Conservation (phyloP, 169 alveolate genomes). For the Cryptosporidium sp. region DNA sequence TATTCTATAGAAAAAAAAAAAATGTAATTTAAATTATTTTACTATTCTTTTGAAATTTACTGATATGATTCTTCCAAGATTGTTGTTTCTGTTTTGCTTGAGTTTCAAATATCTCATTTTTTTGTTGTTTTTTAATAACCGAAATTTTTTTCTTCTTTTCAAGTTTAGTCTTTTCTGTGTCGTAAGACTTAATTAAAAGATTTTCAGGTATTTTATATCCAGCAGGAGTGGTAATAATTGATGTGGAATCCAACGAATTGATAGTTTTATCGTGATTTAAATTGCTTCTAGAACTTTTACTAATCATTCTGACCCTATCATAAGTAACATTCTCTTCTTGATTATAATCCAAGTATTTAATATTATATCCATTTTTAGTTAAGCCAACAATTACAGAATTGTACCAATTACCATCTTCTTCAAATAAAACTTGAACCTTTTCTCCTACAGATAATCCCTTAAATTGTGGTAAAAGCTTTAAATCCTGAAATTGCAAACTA, state of each 20-base stretch:
- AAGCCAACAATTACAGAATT: constrained; percentile 11
- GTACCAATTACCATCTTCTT: constrained; percentile 66
- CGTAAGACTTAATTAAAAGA: constrained; percentile 24
- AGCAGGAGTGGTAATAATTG: constrained; percentile 54
- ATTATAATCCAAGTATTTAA: constrained; percentile 46
- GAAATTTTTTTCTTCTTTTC: constrained; percentile 54
- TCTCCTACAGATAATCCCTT: constrained; percentile 32
- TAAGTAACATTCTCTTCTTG: constrained; percentile 33
- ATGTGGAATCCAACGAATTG: not conserved
- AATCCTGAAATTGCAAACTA: not conserved
- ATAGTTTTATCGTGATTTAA: not conserved
- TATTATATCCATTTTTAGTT: constrained; percentile 20
- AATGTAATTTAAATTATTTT: not conserved
- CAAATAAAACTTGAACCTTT: constrained; percentile 39
- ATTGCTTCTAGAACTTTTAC: not conserved
- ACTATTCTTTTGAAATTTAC: constrained; percentile 8
- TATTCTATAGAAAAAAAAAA: too few relatives aligned
- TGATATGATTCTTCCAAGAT: constrained; percentile 51
- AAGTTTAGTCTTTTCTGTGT: constrained; percentile 20
- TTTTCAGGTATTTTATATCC: constrained; percentile 64
- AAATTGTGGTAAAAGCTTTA: constrained; percentile 14
- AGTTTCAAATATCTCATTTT: constrained; percentile 20
- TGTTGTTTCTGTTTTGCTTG: constrained; percentile 31
- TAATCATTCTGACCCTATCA: constrained; percentile 21
- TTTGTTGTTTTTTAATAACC: constrained; percentile 62